Base-by-base conservation (phyloP, 2,329 filamentous ascomycete species). In the Fusarium piperis region DNA sequence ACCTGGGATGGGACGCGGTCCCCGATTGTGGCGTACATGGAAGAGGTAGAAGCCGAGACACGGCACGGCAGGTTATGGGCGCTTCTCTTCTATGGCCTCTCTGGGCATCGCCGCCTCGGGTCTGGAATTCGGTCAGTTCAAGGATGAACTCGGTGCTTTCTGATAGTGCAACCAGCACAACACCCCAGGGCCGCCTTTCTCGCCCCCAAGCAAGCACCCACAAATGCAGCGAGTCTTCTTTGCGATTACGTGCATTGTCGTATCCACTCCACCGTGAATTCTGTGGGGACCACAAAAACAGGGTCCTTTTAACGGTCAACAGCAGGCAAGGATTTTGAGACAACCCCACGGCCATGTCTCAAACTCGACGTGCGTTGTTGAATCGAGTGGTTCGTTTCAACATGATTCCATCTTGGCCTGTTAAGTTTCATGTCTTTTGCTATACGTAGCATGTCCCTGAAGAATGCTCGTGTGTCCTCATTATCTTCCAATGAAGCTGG, bases 281-380 rank as follows among this genome's bases (percentile, higher is more conserved):
- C 48, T 57, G 62, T 71, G 70, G 59, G 52, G 41, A 62, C 11
- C 36, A 56, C 30, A 51, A 61, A 53, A 62, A 51, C 30, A 32
- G 70, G 63, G 66, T 68, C 67, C 68, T 32, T 67, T 46, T 48
- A 69, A 69, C 59, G 60, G 70, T 72, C 58, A 16, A 66, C 28
- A 30, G 16, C 41, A 58, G 65, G 56, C 55, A 65, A 59, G 53
- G 53, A 32, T 41, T 18, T 33, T 59, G 48, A 70, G 62, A 55
- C 65, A 59, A 44, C 33, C 59, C 69, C 58, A 65, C 32, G 51
- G 53, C 36, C 32, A 23, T 66, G 64, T 68, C 56, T 68, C 52
- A 59, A 53, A 55, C 46, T 20, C 11, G 53, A 55, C 35, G 39
- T 72, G 35, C 38, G 33, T 51, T 55, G 38, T 52, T 69, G 65